A percentile compares a stretch with the other conserved stretches of the same genome.
Evolutionary conservation across 495 filamentous ascomycete species (phyloP).

Genomic region (Aspergillus bridgeri): DNA sequence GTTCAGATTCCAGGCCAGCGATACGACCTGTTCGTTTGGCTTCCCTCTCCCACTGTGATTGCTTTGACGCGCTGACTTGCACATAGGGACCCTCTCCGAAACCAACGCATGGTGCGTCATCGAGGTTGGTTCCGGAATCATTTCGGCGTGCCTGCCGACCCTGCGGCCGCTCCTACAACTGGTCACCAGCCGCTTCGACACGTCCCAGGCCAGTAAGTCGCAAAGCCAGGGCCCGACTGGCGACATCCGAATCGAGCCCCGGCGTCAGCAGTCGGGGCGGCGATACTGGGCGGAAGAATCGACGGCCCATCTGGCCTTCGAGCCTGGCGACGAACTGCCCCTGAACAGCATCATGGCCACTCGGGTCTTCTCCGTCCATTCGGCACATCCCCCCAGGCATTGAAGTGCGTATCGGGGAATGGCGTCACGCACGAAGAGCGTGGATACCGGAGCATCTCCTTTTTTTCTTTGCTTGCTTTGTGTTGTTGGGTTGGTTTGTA

Average conservation of each 20-base stretch:
- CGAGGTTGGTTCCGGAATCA: background rate
- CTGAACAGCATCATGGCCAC: background rate
- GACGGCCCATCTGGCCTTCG: background rate
- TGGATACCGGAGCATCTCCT: too few relatives aligned
- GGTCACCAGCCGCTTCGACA: background rate
- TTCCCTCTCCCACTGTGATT: background rate
- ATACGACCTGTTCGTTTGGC: background rate
- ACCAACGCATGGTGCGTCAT: background rate
- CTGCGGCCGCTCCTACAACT: slow-evolving; percentile 4
- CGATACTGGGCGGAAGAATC: background rate
- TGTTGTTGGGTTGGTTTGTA: too few relatives aligned
- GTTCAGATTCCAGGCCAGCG: background rate
- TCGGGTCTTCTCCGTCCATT: background rate
- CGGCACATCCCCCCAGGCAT: too few relatives aligned
- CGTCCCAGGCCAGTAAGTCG: background rate
- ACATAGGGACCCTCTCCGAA: background rate
- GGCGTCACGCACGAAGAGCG: too few relatives aligned
- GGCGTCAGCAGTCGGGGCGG: background rate
- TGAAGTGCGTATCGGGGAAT: too few relatives aligned
- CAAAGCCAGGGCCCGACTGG: background rate
- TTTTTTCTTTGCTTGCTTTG: too few relatives aligned
- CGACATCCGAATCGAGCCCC: background rate
- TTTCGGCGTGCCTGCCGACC: slow-evolving; percentile 1
- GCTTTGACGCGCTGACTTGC: background rate
- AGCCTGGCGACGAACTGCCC: background rate